Evolutionary conservation across 495 filamentous ascomycete species (phyloP), one percentile per base, ranked within the genome.

Genomic region (Margaritispora aquatica): DNA sequence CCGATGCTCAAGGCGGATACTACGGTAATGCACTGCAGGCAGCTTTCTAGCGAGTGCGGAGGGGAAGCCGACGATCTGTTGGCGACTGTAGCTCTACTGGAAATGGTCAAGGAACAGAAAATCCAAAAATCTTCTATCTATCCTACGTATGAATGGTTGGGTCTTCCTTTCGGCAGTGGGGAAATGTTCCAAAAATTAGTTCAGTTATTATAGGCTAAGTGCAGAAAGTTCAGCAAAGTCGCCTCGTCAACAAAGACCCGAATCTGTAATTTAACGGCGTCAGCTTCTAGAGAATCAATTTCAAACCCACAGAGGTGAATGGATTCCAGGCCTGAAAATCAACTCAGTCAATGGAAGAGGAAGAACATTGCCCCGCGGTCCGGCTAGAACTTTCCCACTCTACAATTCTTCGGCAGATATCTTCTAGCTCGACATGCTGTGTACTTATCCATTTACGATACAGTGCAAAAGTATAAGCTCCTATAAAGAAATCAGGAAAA

Each of bases 191-290:
- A n/a, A n/a, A n/a, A 34, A 34, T 34, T 34, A 13, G 13, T 34
- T 34, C 29, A 34, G 13, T 34, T 13, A n/a, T 57, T 57, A 27
- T 48, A 57, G 48, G 15, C 36, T 57, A 57, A 49, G 55, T 48
- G 38, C 23, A 49, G 36, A 57, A 58, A 58, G 48, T 58, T 52
- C 36, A 34, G 56, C 22, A 51, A 29, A 58, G 56, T 29, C 27
- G 22, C 51, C 41, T 58, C 56, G 51, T 58, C 47, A 41, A 58
- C 55, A 23, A 58, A 47, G 51, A 20, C 56, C 8, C 31, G 20
- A 51, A 58, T 58, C 27, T 51, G 34, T 58, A 47, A 46, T 51
- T 48, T 48, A 26, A 44, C 23, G 51, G 51, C 19, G 56, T 51
- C 29, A n/a, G n/a, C 55, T 52, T 58, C 44, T 10, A 47, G 41